Evolutionary conservation across 225 moss, liverwort and hornwort genomes (phyloP), one percentile per base, ranked within the genome.

Genomic region (Antitrichia curtipendula): DNA sequence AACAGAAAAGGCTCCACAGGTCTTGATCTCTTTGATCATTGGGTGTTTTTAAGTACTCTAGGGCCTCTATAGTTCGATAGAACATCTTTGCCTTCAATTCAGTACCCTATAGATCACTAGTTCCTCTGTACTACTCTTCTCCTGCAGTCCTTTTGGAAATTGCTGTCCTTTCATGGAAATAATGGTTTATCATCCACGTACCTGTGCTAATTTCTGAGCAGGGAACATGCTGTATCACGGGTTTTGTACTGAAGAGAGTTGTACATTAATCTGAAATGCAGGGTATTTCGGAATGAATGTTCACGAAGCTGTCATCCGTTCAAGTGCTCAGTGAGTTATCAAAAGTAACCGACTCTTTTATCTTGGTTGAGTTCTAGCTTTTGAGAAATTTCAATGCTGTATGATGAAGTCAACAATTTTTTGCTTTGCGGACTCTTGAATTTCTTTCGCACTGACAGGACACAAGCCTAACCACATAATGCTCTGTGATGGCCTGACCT

Each of bases 221-320:
- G 69, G n/a, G 32, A 19, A 16, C 34, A 28, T 75, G 64, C n/a
- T 64, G 49, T 16, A 25, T 50, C 5, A 12, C 16, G 3, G 38
- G 56, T 36, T 19, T 43, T 75, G 85, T 34, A 25, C 59, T 43
- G 60, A 40, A 78, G 52, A 32, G 52, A 63, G 41, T 3, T 27
- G 16, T 78, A 21, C n/a, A 57, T 31, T 34, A 41, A 54, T 62
- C 12, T 86, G 75, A 75, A 88, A 78, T 82, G 79, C 80, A 94
- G 95, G 84, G 83, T 86, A 15, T 62, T 95, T 91, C 45, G 94
- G 94, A 76, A 83, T 88, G 82, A 92, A 90, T 88, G 91, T 93
- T 52, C 93, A 92, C 68, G 90, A 92, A 89, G 89, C 87, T 57
- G 91, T 90, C 32, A 84, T 94, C 28, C 89, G 87, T 79, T 93